Evolutionary conservation across 1,284 basidiomycete species (phyloP), one percentile per base, ranked within the genome.

Genomic region (Microbotryum silenes-acaulis): DNA sequence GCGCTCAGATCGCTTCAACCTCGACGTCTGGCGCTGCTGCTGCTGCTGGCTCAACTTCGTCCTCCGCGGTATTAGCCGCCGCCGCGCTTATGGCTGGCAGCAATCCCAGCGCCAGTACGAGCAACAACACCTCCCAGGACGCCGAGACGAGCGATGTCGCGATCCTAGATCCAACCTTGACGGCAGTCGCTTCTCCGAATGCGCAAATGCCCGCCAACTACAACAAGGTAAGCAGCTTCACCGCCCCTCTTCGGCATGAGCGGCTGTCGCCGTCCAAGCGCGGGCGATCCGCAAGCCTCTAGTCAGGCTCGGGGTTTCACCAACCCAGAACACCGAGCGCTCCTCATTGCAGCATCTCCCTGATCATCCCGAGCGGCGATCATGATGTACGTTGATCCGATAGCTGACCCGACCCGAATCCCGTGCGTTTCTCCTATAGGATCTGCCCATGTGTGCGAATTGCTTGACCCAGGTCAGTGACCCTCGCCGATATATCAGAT

Each of bases 391-490:
- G 3, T 2, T 14, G 44, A 55, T n/a, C 55, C 21, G 8, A 44
- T 18, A 23, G 23, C 48, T 50, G 48, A 23, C 4, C 21, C 48
- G 48, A 23, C 4, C 21, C 48, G 18, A 50, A 14, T 8, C 21
- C 8, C 20, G 27, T 23, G 12, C 16, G 9, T 14, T 31, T 14
- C 46, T 18, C 7, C 31, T 14, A 44, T 59, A 69, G 67, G 54
- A 64, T 9, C 67, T 61, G 33, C 68, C 70, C 3, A 71, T 67
- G 16, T 71, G 70, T 54, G 64, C 66, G 27, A 71, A 71, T 44
- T 71, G 70, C 48, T 58, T 59, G 25, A 71, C 70, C 0, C 68
- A 69, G 54, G 69, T 69, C 23, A 25, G 67, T 47, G 7, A 16
- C 25, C 21, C 8, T 29, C 4, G n/a, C 47, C 16, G n/a, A 21